These are phyloP conservation scores for Lactarius trivialis DNA, from an alignment of 768 basidiomycete species.

Conservation along the genomic window DNA sequence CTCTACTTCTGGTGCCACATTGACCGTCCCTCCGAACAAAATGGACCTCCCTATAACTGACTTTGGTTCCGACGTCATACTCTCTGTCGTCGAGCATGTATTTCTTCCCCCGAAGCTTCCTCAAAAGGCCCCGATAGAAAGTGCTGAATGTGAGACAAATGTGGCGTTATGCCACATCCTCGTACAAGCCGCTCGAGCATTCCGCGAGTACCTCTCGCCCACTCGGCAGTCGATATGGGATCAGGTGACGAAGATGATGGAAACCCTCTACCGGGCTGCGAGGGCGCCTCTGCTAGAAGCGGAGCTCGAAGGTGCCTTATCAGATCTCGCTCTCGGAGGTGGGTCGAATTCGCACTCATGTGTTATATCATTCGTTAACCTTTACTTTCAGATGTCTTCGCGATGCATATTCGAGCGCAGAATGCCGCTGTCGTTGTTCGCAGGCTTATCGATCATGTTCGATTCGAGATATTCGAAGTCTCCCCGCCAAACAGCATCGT, in stretches of 20 bases:
- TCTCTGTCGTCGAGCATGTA: conserved; percentile 7
- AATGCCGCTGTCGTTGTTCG: too few species aligned
- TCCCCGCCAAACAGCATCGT: too few species aligned
- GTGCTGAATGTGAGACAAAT: not conserved
- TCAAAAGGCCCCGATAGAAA: not conserved
- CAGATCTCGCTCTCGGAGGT: not conserved
- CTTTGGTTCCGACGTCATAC: not conserved
- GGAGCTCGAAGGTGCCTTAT: not conserved
- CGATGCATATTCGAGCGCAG: conserved; percentile 7
- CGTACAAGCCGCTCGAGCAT: not conserved
- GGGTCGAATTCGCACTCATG: not conserved
- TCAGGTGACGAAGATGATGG: conserved; percentile 3
- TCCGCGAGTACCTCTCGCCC: not conserved
- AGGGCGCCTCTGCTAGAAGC: not conserved
- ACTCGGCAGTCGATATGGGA: not conserved
- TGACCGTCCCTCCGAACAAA: not conserved
- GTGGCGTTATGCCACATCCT: conserved; percentile 2
- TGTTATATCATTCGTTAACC: not conserved
- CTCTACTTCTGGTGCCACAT: not conserved
- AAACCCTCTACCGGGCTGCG: not conserved
- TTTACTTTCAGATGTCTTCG: not conserved
- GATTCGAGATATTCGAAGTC: too few species aligned
- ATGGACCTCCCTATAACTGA: not conserved
- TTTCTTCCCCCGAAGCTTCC: conserved; percentile 17
- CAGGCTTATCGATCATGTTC: too few species aligned